phyloP scores from a whole-genome alignment of 441 rosid genomes.

The Bocquillonia castaneifolia region DNA sequence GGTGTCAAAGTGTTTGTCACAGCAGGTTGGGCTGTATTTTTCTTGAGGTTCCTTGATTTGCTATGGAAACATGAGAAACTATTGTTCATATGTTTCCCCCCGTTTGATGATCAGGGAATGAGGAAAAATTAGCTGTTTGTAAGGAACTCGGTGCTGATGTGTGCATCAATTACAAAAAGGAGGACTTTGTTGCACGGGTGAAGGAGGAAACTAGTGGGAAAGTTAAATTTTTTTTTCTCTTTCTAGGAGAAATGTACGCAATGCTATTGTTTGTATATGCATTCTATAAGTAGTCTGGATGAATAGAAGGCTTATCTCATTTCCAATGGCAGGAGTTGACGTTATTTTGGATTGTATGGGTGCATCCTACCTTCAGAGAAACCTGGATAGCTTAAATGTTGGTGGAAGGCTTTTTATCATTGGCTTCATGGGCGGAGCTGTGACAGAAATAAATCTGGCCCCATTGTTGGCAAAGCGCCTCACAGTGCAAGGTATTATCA shows the following conservation, averaged over 20 bases:
- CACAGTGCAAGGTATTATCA: slow-evolving; percentile 67
- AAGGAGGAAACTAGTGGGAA: slow-evolving; percentile 69
- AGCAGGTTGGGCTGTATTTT: slow-evolving; percentile 49
- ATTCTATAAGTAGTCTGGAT: background rate
- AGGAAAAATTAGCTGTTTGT: slow-evolving; percentile 69
- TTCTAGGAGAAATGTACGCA: slow-evolving; percentile 1
- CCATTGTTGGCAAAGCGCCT: slow-evolving; percentile 59
- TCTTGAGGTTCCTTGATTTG: background rate
- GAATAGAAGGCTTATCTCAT: background rate
- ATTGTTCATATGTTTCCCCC: slow-evolving; percentile 7
- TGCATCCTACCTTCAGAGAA: slow-evolving; percentile 66
- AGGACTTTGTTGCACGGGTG: slow-evolving; percentile 71
- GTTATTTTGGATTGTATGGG: slow-evolving; percentile 80
- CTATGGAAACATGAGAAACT: background rate
- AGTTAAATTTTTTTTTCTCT: slow-evolving; percentile 31
- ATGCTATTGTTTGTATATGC: background rate
- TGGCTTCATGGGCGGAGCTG: slow-evolving; percentile 63
- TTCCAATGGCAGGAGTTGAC: slow-evolving; percentile 52
- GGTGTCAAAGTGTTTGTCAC: slow-evolving; percentile 75
- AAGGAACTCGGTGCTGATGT: slow-evolving; percentile 75
- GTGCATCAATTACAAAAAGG: slow-evolving; percentile 80
- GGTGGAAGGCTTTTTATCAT: slow-evolving; percentile 78
- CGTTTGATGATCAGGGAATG: slow-evolving; percentile 47
- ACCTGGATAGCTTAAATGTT: slow-evolving; percentile 63
- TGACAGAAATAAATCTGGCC: slow-evolving; percentile 46